Conservation (phyloP, 805 yeast species). For the Candida caryicola region DNA sequence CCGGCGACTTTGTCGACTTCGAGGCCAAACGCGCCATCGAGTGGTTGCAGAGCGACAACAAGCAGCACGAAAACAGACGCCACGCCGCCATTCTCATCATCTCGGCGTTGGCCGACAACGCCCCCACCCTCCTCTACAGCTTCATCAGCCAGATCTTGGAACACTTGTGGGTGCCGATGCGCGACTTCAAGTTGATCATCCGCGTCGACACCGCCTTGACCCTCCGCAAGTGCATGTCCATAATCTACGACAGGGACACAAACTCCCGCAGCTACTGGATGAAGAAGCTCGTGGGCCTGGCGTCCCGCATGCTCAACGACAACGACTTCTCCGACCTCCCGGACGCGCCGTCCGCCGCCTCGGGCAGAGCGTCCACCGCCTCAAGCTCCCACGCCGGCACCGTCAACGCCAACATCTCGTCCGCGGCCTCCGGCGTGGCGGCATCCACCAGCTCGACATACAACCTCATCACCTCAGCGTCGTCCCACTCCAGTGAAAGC, state of each 20-base stretch:
- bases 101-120: slow-evolving; percentile 77
- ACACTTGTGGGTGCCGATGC: slow-evolving; percentile 81
- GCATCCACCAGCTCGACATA: slow-evolving; percentile 15
- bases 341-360: slow-evolving; percentile 9
- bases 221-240: slow-evolving; percentile 70
- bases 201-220: slow-evolving; percentile 84
- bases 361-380: slow-evolving; percentile 2
- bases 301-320: slow-evolving; percentile 55
- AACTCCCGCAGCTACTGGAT: slow-evolving; percentile 75
- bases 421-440: background rate
- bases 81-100: slow-evolving; percentile 89
- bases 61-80: slow-evolving; percentile 72
- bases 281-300: slow-evolving; percentile 62
- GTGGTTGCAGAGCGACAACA: slow-evolving; percentile 79
- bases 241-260: slow-evolving; percentile 75
- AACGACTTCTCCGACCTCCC: slow-evolving; percentile 14
- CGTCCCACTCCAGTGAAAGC: slow-evolving; percentile 49
- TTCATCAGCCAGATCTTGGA: slow-evolving; percentile 77
- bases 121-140: slow-evolving; percentile 78
- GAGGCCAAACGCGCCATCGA: slow-evolving; percentile 89
- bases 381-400: slow-evolving; percentile 5
- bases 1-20: slow-evolving; percentile 89
- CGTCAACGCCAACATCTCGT: slow-evolving; percentile 6
- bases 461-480: slow-evolving; percentile 19
- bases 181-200: slow-evolving; percentile 73